These are phyloP conservation scores for Diversispora eburnea DNA, from an alignment of 192 early-diverging fungal genomes.

Conservation along the genomic window DNA sequence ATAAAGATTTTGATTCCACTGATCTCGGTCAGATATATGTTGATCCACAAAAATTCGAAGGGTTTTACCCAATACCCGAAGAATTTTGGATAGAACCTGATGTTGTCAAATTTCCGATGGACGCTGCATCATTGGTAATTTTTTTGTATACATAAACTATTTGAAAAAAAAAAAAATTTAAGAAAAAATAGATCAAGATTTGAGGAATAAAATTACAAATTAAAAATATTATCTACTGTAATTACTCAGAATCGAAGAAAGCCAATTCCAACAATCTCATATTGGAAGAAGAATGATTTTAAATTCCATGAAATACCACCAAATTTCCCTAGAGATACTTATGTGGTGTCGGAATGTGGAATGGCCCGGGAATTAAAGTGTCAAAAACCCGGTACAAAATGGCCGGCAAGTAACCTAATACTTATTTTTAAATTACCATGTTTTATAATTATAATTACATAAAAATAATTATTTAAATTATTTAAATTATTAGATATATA, in stretches of 20 bases:
- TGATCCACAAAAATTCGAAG: not conserved
- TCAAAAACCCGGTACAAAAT: constrained; percentile 1
- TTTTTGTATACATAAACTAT: not conserved
- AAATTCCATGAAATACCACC: not conserved
- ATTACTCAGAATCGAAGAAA: not conserved
- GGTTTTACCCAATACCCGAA: constrained; percentile 20
- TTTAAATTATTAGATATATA: not conserved
- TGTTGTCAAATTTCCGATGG: not conserved
- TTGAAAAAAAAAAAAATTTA: not conserved
- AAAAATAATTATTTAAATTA: not conserved
- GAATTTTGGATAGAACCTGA: constrained; percentile 10
- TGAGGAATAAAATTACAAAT: no score
- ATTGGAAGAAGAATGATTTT: not conserved
- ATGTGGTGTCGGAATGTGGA: not conserved
- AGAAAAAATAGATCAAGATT: no score
- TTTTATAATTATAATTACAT: not conserved
- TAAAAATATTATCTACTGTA: not conserved
- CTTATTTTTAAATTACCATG: not conserved
- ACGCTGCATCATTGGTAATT: not conserved
- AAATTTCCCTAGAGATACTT: not conserved
- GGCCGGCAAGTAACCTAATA: not conserved
- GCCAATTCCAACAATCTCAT: constrained; percentile 1
- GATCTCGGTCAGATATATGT: constrained; percentile 9
- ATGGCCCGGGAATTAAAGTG: not conserved
- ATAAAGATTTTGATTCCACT: not conserved